Percentiles rank a stretch among this genome's conserved stretches.
Conservation (phyloP, 345 rosid species). For the Gynandropsis gynandra region DNA sequence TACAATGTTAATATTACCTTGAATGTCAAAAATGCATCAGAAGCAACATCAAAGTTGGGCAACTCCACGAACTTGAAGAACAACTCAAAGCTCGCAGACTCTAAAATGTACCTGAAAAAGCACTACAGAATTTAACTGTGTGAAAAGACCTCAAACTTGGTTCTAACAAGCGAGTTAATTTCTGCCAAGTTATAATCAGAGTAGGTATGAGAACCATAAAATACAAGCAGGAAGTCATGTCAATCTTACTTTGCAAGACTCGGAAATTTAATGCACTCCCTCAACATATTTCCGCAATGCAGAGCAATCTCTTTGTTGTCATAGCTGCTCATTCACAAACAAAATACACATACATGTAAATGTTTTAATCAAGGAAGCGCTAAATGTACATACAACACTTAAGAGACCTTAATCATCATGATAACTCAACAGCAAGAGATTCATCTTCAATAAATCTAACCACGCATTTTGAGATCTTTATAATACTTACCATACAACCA, state of each 20-base stretch:
- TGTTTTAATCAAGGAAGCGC: no score
- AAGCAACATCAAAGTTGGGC: conserved; percentile 90
- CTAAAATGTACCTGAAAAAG: conserved; percentile 80
- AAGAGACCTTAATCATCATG: background rate
- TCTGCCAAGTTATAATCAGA: conserved; percentile 11
- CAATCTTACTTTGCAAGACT: conserved; percentile 80
- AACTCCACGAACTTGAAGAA: conserved; percentile 95
- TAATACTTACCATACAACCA: conserved; percentile 31
- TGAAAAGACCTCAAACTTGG: conserved; percentile 16
- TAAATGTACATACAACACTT: background rate
- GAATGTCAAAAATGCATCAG: conserved; percentile 97
- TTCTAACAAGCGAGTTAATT: background rate
- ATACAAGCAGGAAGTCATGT: conserved; percentile 19
- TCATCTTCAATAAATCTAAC: background rate
- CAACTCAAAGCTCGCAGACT: conserved; percentile 85
- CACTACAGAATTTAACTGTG: conserved; percentile 40
- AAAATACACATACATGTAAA: conserved; percentile 12
- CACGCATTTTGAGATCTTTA: background rate
- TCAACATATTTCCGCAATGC: conserved; percentile 83
- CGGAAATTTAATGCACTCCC: conserved; percentile 96
- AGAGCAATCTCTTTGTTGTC: conserved; percentile 92
- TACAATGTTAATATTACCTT: conserved; percentile 49
- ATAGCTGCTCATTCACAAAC: conserved; percentile 53
- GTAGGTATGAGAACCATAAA: conserved; percentile 3
- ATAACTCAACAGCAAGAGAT: background rate